Conservation (phyloP, 2,329 filamentous ascomycete genomes). For the Dothistroma pini region DNA sequence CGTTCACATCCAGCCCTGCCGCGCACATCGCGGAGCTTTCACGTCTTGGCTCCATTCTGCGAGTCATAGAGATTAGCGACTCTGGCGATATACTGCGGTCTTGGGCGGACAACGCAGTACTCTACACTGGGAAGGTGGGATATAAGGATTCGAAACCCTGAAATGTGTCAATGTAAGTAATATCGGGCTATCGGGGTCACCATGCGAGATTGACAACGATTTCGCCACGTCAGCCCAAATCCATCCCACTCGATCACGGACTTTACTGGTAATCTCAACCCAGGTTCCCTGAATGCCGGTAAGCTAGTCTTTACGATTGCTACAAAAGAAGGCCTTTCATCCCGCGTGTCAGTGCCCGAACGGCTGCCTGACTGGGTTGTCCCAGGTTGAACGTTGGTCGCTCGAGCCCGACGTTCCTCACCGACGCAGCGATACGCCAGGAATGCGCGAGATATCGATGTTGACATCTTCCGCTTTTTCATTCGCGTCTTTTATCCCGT, state of each 20-base stretch:
- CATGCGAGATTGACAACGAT: slow-evolving; percentile 2
- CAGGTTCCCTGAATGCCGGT: neutral
- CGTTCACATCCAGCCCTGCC: slow-evolving; percentile 15
- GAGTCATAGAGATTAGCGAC: neutral
- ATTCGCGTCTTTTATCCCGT: neutral
- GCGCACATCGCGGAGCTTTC: slow-evolving; percentile 11
- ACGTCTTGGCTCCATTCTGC: slow-evolving; percentile 7
- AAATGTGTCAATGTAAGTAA: neutral
- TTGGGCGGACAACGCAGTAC: neutral
- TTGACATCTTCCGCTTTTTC: neutral
- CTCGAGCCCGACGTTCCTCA: slow-evolving; percentile 3
- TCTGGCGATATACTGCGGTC: neutral
- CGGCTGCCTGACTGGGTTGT: neutral
- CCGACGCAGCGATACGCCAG: neutral
- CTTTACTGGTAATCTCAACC: neutral
- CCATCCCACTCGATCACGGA: neutral
- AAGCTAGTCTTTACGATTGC: neutral
- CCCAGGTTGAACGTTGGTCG: neutral
- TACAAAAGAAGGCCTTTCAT: neutral
- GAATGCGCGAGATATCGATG: neutral
- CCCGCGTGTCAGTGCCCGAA: neutral
- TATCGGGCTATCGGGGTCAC: neutral
- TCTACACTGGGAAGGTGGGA: neutral
- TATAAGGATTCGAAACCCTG: neutral
- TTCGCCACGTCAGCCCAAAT: slow-evolving; percentile 1